Conservation (phyloP, 2,329 filamentous ascomycete genomes). For the Pyrenochaeta sp. region DNA sequence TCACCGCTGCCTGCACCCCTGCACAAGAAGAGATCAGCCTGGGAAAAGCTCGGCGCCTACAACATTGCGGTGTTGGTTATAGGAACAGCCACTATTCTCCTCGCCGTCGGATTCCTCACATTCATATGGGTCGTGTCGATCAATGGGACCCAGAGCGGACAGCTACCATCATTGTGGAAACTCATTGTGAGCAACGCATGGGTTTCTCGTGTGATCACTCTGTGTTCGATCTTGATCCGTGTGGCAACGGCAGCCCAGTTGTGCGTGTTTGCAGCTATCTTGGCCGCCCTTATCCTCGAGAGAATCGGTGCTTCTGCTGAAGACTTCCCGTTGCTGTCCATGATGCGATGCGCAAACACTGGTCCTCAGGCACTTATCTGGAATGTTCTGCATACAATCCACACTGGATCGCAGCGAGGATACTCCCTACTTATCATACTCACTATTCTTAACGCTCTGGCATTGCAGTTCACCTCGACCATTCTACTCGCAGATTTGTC, state of each 20-base stretch:
- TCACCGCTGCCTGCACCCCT: neutral
- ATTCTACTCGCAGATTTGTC: slow-evolving; percentile 6
- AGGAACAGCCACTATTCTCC: slow-evolving; percentile 2
- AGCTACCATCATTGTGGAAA: slow-evolving; percentile 5
- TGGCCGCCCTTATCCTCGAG: slow-evolving; percentile 10
- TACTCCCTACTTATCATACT: slow-evolving; percentile 5
- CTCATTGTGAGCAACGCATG: neutral
- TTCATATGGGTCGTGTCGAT: slow-evolving; percentile 8
- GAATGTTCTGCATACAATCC: slow-evolving; percentile 1
- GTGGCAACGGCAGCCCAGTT: slow-evolving; percentile 3
- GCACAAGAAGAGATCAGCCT: slow-evolving; percentile 3
- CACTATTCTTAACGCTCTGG: slow-evolving; percentile 3
- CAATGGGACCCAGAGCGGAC: neutral
- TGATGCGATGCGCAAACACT: slow-evolving; percentile 6
- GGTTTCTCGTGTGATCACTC: slow-evolving; percentile 2
- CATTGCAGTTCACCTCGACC: slow-evolving; percentile 7
- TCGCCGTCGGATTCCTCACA: slow-evolving; percentile 10
- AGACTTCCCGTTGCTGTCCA: slow-evolving; percentile 8
- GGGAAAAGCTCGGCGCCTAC: slow-evolving; percentile 10
- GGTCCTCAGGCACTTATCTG: neutral
- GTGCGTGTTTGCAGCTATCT: slow-evolving; percentile 5
- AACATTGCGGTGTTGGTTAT: slow-evolving; percentile 8
- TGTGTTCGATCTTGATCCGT: slow-evolving; percentile 1
- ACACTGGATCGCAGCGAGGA: neutral
- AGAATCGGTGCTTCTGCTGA: neutral